Conservation (phyloP, 1,284 basidiomycete species). For the Austropuccinia psidii region DNA sequence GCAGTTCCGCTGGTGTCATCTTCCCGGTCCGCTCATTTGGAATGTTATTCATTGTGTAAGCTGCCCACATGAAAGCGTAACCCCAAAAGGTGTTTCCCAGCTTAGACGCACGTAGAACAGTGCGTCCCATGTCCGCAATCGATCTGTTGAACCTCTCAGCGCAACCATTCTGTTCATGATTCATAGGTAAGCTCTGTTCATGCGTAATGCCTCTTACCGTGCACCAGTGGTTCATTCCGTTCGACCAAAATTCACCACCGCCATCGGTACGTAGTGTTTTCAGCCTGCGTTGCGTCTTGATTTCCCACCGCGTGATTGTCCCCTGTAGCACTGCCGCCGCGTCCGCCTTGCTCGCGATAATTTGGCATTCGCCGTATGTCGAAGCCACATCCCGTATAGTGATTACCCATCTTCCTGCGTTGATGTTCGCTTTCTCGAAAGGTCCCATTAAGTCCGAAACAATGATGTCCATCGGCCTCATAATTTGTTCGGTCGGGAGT, state of each 20-base stretch:
- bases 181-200: neutral
- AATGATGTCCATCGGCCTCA: too few relatives aligned
- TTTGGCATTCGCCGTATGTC: neutral
- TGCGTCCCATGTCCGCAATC: neutral
- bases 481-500: too few relatives aligned
- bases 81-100: neutral
- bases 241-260: neutral
- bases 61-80: neutral
- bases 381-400: neutral
- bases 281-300: neutral
- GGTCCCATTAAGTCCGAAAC: neutral
- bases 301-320: neutral
- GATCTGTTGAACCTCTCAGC: neutral
- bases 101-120: neutral
- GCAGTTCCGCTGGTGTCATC: neutral
- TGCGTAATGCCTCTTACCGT: neutral
- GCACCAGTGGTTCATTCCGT: too few relatives aligned
- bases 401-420: neutral
- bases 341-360: neutral
- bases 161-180: conserved; percentile 11
- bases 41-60: neutral
- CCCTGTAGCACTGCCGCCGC: neutral
- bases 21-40: neutral
- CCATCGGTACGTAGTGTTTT: neutral
- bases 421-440: neutral